Evolutionary conservation across 2,329 filamentous ascomycete genomes (phyloP), one percentile per base, ranked within the genome.

Genomic region (Neofusicoccum ribis): DNA sequence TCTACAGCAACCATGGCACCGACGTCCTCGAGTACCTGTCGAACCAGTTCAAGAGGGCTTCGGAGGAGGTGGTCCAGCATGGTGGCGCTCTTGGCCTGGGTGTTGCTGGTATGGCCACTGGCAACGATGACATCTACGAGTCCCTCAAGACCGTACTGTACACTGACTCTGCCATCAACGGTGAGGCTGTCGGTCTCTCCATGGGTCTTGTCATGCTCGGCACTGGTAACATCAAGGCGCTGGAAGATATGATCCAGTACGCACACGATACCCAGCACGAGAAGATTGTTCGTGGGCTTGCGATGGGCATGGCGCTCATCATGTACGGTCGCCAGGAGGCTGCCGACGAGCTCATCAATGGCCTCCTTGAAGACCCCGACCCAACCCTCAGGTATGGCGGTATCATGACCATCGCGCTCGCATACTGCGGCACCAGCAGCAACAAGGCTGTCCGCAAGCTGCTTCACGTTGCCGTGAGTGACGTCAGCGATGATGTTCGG

Each of bases 181-280:
- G 95, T 73, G 95, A 99, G 81, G 95, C 95, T 50, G 93, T 98
- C 54, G 95, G 95, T 72, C 85, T 99, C 65, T 86, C 94, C 12
- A 98, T 99, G 92, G 95, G 95, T 78, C 86, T 99, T 52, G 93
- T 99, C 77, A 99, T 98, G 95, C 83, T 99, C 64, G 95, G 95
- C 64, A 97, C 94, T n/a, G 95, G 94, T 67, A 97, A 97, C 76
- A 89, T 93, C 75, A 93, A 91, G 77, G 93, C 93, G 8, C 81
- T 99, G 7, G 92, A 97, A 75, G 92, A 96, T 71, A 97, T 99
- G 94, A 95, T 97, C 66, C 91, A 93, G 52, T 99, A 99, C 74
- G 93, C 95, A 3, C 95, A 97, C 74, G 95, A 99, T 71, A 99
- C 95, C 0, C 94, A 96, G 68, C 95, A 99, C 80, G 95, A 99